phyloP scores from a whole-genome alignment of 2,329 filamentous ascomycete genomes.

The Ascochyta fabae region DNA sequence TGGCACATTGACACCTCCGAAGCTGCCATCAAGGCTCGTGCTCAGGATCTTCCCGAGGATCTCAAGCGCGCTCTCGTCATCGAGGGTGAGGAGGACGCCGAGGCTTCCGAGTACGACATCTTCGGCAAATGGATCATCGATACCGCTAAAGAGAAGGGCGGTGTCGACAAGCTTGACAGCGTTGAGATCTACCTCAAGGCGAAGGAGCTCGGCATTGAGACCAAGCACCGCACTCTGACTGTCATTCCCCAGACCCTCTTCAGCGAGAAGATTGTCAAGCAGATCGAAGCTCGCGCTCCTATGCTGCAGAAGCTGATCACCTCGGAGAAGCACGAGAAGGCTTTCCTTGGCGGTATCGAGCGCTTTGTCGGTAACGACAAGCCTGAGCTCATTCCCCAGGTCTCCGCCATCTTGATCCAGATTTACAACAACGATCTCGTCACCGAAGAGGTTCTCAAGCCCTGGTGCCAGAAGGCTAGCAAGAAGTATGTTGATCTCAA shows the following conservation, averaged over 20 bases:
- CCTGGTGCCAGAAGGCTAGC: conserved; percentile 93
- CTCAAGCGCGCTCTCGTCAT: conserved; percentile 91
- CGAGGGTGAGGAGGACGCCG: conserved; percentile 81
- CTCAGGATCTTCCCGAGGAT: conserved; percentile 89
- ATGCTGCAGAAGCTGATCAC: conserved; percentile 94
- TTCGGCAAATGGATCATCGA: conserved; percentile 93
- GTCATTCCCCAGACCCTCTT: conserved; percentile 95
- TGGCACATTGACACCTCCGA: conserved; percentile 98
- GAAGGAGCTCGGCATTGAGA: conserved; percentile 92
- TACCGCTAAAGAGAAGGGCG: conserved; percentile 71
- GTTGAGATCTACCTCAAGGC: conserved; percentile 95
- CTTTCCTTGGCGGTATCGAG: conserved; percentile 92
- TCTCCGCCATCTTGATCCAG: conserved; percentile 86
- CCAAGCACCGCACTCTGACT: conserved; percentile 90
- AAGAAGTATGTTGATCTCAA: conserved; percentile 95
- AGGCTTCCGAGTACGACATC: conserved; percentile 83
- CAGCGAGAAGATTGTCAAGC: conserved; percentile 84
- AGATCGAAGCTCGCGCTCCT: conserved; percentile 81
- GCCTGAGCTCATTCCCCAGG: conserved; percentile 75
- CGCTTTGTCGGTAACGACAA: conserved; percentile 86
- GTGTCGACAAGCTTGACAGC: conserved; percentile 81
- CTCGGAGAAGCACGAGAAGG: conserved; percentile 93
- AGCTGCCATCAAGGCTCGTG: conserved; percentile 92
- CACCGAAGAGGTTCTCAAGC: conserved; percentile 84
- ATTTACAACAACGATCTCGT: conserved; percentile 92